These are phyloP conservation scores for Saturnispora galanensis DNA, from an alignment of 805 yeast genomes.

Conservation along the genomic window DNA sequence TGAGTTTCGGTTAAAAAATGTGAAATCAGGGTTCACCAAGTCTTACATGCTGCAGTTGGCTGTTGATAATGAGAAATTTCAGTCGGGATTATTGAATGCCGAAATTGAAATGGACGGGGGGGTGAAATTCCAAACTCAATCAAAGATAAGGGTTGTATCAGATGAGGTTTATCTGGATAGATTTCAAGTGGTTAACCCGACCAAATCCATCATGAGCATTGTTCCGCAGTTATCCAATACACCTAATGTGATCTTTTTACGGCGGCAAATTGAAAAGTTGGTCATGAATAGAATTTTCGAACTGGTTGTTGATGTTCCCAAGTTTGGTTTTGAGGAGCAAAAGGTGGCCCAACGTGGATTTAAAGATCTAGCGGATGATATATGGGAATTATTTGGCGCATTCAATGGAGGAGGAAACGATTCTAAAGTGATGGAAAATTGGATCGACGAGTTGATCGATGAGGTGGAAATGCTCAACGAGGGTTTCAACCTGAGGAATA, in stretches of 20 bases:
- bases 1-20: constrained; percentile 12
- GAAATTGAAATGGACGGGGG: not conserved
- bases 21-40: constrained; percentile 17
- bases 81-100: not conserved
- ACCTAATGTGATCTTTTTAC: constrained; percentile 27
- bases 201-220: constrained; percentile 9
- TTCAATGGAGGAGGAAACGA: constrained; percentile 11
- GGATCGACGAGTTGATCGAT: constrained; percentile 5
- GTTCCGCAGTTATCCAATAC: constrained; percentile 25
- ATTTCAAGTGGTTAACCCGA: not conserved
- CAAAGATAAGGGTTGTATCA: constrained; percentile 2
- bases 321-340: constrained; percentile 12
- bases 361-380: constrained; percentile 13
- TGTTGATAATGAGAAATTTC: not conserved
- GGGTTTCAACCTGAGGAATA: constrained; percentile 5
- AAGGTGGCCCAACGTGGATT: constrained; percentile 15
- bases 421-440: not conserved
- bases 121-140: not conserved
- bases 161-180: constrained; percentile 1
- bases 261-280: constrained; percentile 29
- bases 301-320: constrained; percentile 11
- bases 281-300: constrained; percentile 19
- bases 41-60: constrained; percentile 18
- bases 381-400: constrained; percentile 20
- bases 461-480: constrained; percentile 2